phyloP scores from a whole-genome alignment of 768 basidiomycete species.

The Dentipellis fragilis region DNA sequence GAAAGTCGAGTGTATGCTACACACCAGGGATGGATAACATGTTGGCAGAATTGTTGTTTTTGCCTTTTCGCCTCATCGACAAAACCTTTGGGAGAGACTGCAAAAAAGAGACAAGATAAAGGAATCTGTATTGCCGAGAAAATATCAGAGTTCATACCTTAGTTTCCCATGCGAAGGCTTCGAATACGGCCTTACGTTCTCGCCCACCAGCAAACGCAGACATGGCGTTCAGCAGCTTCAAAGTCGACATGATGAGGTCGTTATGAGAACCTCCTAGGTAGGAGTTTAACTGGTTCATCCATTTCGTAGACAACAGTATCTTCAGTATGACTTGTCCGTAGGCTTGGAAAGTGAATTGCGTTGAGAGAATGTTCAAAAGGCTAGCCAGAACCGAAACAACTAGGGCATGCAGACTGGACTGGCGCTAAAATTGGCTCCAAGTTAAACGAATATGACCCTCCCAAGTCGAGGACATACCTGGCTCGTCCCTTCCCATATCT shows the following conservation, averaged over 20 bases:
- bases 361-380: conserved; percentile 51
- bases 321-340: conserved; percentile 56
- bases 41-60: conserved; percentile 27
- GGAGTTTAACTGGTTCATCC: conserved; percentile 46
- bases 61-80: conserved; percentile 57
- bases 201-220: conserved; percentile 56
- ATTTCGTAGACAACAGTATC: conserved; percentile 43
- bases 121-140: neutral
- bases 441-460: neutral
- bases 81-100: conserved; percentile 61
- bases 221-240: conserved; percentile 55
- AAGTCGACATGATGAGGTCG: conserved; percentile 53
- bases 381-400: conserved; percentile 46
- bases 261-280: conserved; percentile 54
- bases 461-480: conserved; percentile 29
- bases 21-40: conserved; percentile 48
- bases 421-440: conserved; percentile 23
- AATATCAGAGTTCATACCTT: conserved; percentile 36
- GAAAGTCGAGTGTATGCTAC: conserved; percentile 4
- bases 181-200: conserved; percentile 52
- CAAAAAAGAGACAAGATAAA: conserved; percentile 1
- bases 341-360: conserved; percentile 59
- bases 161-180: conserved; percentile 69
- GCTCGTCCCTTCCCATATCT: conserved; percentile 45
- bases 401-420: conserved; percentile 33